These are phyloP conservation scores for Cucumis hystrix DNA, from an alignment of 306 rosid genomes.

Conservation along the genomic window DNA sequence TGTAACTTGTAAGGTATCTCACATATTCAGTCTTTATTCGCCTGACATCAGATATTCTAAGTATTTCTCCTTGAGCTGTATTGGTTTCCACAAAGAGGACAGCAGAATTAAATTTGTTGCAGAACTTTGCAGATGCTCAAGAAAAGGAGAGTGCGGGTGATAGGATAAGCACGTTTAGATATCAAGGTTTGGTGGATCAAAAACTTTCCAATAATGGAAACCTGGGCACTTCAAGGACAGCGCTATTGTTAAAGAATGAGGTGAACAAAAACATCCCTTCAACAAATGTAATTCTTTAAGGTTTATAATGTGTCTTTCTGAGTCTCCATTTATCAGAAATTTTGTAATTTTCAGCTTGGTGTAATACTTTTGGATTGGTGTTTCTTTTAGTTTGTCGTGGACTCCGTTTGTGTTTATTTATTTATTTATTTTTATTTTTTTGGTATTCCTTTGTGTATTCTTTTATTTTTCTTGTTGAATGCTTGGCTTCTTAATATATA, in stretches of 20 bases:
- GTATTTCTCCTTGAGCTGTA: constrained; percentile 5
- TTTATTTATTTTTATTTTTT: too few species aligned
- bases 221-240: constrained; percentile 23
- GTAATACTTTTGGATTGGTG: too few species aligned
- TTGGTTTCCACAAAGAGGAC: constrained; percentile 10
- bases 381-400: too few species aligned
- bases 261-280: constrained; percentile 32
- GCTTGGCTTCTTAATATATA: too few species aligned
- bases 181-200: constrained; percentile 15
- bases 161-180: constrained; percentile 21
- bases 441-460: too few species aligned
- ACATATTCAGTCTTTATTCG: neutral
- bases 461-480: too few species aligned
- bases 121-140: constrained; percentile 49
- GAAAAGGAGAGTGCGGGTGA: constrained; percentile 24
- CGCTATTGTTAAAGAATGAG: constrained; percentile 30
- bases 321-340: too few species aligned
- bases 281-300: neutral
- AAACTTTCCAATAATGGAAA: constrained; percentile 16
- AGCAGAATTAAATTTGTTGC: constrained; percentile 31
- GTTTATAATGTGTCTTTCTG: too few species aligned
- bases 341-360: too few species aligned
- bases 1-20: constrained; percentile 32
- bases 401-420: too few species aligned
- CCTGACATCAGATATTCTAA: neutral